phyloP scores from a whole-genome alignment of 225 moss, liverwort and hornwort species.

The Physcomitrium patens region DNA sequence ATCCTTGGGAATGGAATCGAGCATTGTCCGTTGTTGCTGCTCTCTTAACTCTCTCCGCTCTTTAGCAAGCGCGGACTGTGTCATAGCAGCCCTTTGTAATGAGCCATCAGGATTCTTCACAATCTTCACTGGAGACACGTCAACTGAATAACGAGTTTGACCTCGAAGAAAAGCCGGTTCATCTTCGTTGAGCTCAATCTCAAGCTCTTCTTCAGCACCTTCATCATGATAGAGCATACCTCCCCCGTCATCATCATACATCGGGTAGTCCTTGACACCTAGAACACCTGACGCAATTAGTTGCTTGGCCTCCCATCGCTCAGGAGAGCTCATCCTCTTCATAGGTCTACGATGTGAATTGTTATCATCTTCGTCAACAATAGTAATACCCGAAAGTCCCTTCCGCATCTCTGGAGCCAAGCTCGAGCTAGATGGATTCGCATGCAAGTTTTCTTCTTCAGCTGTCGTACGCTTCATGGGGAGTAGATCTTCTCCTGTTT shows the following conservation, averaged over 20 bases:
- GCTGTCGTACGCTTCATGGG: slow-evolving; percentile 75
- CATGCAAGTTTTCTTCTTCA: slow-evolving; percentile 75
- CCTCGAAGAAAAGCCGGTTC: slow-evolving; percentile 96
- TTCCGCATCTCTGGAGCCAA: slow-evolving; percentile 73
- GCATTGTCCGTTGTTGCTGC: slow-evolving; percentile 96
- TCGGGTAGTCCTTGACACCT: slow-evolving; percentile 88
- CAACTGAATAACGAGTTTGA: slow-evolving; percentile 92
- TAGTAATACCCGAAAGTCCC: slow-evolving; percentile 89
- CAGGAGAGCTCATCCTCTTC: slow-evolving; percentile 97
- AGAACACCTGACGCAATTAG: slow-evolving; percentile 92
- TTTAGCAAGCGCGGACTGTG: slow-evolving; percentile 93
- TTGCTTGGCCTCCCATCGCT: slow-evolving; percentile 98
- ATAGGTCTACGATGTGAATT: slow-evolving; percentile 75
- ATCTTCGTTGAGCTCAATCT: slow-evolving; percentile 95
- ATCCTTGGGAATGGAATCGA: slow-evolving; percentile 96
- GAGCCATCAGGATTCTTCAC: slow-evolving; percentile 98
- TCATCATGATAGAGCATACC: slow-evolving; percentile 93
- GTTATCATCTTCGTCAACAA: slow-evolving; percentile 92
- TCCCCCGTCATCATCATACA: slow-evolving; percentile 97
- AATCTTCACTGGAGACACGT: slow-evolving; percentile 96
- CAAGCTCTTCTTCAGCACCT: slow-evolving; percentile 95
- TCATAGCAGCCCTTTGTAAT: slow-evolving; percentile 95
- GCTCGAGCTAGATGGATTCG: slow-evolving; percentile 81
- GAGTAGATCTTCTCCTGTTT: slow-evolving; percentile 84
- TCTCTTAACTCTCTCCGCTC: slow-evolving; percentile 89